Percentiles rank a stretch among this genome's conserved stretches.
Evolutionary conservation across 2,329 filamentous ascomycete species (phyloP).

Genomic region (Alternaria consortialis): DNA sequence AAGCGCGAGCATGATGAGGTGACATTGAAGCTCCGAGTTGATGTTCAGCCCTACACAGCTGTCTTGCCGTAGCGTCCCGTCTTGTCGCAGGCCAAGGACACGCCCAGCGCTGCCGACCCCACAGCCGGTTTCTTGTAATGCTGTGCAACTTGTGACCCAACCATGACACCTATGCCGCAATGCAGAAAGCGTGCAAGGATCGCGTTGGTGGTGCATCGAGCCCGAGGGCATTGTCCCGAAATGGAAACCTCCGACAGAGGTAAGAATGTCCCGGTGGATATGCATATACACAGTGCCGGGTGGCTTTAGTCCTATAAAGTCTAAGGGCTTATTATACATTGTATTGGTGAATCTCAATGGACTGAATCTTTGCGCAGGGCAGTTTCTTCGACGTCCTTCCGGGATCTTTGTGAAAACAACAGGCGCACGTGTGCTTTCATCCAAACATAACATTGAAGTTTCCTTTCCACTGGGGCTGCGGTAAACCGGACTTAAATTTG

Average conservation of each 20-base stretch:
- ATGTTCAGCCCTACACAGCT: slow-evolving; percentile 11
- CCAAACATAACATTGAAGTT: background rate
- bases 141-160: slow-evolving; percentile 8
- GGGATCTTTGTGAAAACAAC: background rate
- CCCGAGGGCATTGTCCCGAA: slow-evolving; percentile 10
- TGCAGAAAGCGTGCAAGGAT: background rate
- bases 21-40: background rate
- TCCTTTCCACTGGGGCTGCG: no score
- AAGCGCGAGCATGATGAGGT: background rate
- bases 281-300: background rate
- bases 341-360: background rate
- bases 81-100: slow-evolving; percentile 1
- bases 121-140: slow-evolving; percentile 14
- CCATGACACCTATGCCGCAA: background rate
- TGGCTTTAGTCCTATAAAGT: background rate
- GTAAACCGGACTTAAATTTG: background rate
- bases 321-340: background rate
- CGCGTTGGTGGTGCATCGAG: background rate
- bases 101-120: slow-evolving; percentile 18
- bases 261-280: background rate
- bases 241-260: slow-evolving; percentile 4
- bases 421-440: background rate
- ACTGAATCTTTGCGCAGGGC: background rate
- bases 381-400: background rate
- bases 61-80: slow-evolving; percentile 4